A percentile compares a stretch with the other conserved stretches of the same genome.
phyloP scores from a whole-genome alignment of 2,329 filamentous ascomycete genomes.

The Calonectria multiphialidica region DNA sequence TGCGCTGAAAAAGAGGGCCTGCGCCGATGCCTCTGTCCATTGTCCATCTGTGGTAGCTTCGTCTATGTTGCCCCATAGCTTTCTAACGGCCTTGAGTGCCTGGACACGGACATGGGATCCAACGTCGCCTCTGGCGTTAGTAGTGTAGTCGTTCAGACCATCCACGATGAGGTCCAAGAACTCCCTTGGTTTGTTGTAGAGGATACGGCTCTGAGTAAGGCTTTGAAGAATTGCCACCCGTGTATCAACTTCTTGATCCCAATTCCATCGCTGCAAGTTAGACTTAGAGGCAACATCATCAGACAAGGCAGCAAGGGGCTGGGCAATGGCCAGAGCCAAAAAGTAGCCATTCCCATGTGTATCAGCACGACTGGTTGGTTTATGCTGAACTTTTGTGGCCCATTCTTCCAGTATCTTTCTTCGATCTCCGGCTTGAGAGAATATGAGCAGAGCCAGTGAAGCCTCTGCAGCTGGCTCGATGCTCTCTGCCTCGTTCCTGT shows the following conservation, averaged over 20 bases:
- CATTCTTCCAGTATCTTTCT: conserved; percentile 57
- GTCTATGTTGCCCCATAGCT: conserved; percentile 62
- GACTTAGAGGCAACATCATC: conserved; percentile 55
- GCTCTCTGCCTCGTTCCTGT: conserved; percentile 63
- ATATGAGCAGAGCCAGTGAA: conserved; percentile 61
- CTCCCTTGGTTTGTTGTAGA: conserved; percentile 53
- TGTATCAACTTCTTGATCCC: conserved; percentile 63
- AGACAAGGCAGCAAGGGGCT: conserved; percentile 51
- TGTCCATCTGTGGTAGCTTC: conserved; percentile 18
- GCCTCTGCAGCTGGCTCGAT: conserved; percentile 63
- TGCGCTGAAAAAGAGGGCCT: conserved; percentile 60
- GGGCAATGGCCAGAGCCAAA: conserved; percentile 64
- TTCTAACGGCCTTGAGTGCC: conserved; percentile 81
- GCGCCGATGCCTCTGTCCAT: conserved; percentile 48
- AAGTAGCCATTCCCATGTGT: conserved; percentile 64
- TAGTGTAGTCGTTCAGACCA: conserved; percentile 89
- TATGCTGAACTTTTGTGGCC: conserved; percentile 56
- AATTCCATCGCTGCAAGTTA: conserved; percentile 65
- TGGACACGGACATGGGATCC: conserved; percentile 88
- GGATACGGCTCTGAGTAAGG: conserved; percentile 60
- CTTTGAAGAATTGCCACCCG: conserved; percentile 68
- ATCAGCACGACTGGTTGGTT: conserved; percentile 47
- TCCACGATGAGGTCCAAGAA: conserved; percentile 63
- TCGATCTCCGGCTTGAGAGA: conserved; percentile 54
- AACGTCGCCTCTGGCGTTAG: conserved; percentile 88